These are phyloP conservation scores for Miscanthus sacchariflorus DNA, from an alignment of 202 grass and related monocot genomes.

Conservation along the genomic window DNA sequence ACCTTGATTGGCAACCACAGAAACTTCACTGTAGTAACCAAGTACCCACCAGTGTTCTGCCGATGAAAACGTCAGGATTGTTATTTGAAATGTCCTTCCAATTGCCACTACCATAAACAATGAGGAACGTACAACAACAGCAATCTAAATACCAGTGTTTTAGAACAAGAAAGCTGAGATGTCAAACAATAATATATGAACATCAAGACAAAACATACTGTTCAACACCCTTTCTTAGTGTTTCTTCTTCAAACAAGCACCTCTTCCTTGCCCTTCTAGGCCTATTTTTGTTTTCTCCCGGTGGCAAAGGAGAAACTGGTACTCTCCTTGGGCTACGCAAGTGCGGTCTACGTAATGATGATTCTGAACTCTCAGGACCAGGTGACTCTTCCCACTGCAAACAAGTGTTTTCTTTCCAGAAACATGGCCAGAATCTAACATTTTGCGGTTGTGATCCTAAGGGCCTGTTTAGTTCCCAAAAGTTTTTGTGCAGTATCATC, in stretches of 20 bases:
- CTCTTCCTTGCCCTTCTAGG: slow-evolving; percentile 60
- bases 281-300: slow-evolving; percentile 44
- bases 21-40: slow-evolving; percentile 1
- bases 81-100: slow-evolving; percentile 60
- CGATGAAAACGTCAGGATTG: slow-evolving; percentile 58
- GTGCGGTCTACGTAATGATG: slow-evolving; percentile 39
- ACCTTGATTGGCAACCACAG: not conserved
- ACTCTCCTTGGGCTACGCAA: slow-evolving; percentile 54
- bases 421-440: slow-evolving; percentile 31
- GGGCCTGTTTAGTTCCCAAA: too few relatives aligned
- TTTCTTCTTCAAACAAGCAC: slow-evolving; percentile 66
- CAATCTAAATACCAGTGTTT: not conserved
- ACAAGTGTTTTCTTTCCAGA: slow-evolving; percentile 27
- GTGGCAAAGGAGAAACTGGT: slow-evolving; percentile 54
- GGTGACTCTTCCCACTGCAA: slow-evolving; percentile 66
- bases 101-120: slow-evolving; percentile 50
- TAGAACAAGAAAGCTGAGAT: not conserved
- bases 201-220: slow-evolving; percentile 46
- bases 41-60: slow-evolving; percentile 57
- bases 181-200: not conserved
- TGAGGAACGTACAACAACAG: not conserved
- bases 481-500: too few relatives aligned
- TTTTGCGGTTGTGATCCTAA: slow-evolving; percentile 34
- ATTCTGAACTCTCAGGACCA: slow-evolving; percentile 34
- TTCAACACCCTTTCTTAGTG: slow-evolving; percentile 61